These are phyloP conservation scores for Trichophyton mentagrophytes DNA, from an alignment of 2,329 filamentous ascomycete species.

Conservation along the genomic window DNA sequence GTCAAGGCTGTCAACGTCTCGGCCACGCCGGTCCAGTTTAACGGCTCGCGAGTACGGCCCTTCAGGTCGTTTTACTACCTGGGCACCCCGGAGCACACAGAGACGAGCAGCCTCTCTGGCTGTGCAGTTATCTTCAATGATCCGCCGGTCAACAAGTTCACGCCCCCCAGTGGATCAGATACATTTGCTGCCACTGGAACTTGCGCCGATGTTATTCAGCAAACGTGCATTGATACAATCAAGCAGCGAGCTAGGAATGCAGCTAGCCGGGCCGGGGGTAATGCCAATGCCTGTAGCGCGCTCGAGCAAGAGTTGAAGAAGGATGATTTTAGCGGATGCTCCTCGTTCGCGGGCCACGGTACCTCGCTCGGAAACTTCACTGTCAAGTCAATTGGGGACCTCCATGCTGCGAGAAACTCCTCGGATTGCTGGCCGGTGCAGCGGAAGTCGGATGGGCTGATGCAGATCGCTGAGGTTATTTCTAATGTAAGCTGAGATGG, in stretches of 20 bases:
- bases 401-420: not conserved
- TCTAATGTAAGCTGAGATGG: not conserved
- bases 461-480: not conserved
- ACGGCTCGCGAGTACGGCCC: not conserved
- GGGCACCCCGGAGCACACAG: slow-evolving; percentile 7
- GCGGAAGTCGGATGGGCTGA: not conserved
- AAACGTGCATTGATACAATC: slow-evolving; percentile 12
- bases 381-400: not conserved
- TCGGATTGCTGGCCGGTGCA: not conserved
- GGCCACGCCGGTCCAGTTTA: not conserved
- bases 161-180: not conserved
- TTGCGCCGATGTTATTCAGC: slow-evolving; percentile 12
- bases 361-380: not conserved
- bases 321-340: not conserved
- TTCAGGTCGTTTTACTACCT: slow-evolving; percentile 14
- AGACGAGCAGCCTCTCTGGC: slow-evolving; percentile 7
- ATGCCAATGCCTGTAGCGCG: not conserved
- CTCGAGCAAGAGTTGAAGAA: not conserved
- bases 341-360: not conserved
- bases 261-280: not conserved
- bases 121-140: slow-evolving; percentile 14
- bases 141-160: slow-evolving; percentile 8
- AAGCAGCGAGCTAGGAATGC: slow-evolving; percentile 7
- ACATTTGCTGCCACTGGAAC: slow-evolving; percentile 7
- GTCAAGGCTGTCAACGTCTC: slow-evolving; percentile 12